Base-by-base conservation (phyloP, 108 stramenopile species). In the Fistulifera pelliculosa region DNA sequence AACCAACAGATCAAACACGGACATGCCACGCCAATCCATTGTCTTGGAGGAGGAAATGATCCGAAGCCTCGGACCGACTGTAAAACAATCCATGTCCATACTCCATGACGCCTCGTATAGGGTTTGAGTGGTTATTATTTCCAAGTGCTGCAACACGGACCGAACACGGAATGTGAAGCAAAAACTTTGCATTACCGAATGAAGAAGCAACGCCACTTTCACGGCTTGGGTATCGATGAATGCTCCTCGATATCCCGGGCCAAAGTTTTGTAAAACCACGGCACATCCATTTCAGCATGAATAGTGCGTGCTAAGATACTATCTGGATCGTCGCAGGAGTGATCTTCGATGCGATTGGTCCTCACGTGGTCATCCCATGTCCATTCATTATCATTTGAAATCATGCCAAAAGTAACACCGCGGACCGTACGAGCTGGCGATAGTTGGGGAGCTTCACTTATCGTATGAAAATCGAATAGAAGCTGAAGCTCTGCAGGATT, bases 61-160 rank as follows among this genome's bases (percentile, higher is more conserved):
- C 52, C 0, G 18, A 21, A n/a, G 69, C 47, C 60, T 81, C 76
- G 12, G 1, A 57, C 10, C 83, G 68, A 56, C 61, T 70, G 45
- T 62, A 70, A 27, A 90, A 86, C 35, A 90, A 64, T 10, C 83
- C 83, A 58, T 90, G 88, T n/a, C 88, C 88, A 60, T 63, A 84
- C 40, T 90, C 80, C 47, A 90, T 61, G 17, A 86, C 65, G 14
- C 78, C 69, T 17, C 70, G 52, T 13, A 83, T n/a, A 12, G n/a
- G 53, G 31, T 21, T 65, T 63, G n/a, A n/a, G n/a, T 11, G 39
- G 31, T 1, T 49, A 14, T 44, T 27, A 43, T 16, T 16, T 43
- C 19, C 23, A 7, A 49, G 2, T 1, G 53, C 49, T 13, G 62
- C 61, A 2, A 47, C 42, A 31, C 49, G 45, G 47, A 85, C 19